A percentile compares a stretch with the other conserved stretches of the same genome.
Conservation (phyloP, 495 filamentous ascomycete genomes). For the Chlorociboria aeruginascens region DNA sequence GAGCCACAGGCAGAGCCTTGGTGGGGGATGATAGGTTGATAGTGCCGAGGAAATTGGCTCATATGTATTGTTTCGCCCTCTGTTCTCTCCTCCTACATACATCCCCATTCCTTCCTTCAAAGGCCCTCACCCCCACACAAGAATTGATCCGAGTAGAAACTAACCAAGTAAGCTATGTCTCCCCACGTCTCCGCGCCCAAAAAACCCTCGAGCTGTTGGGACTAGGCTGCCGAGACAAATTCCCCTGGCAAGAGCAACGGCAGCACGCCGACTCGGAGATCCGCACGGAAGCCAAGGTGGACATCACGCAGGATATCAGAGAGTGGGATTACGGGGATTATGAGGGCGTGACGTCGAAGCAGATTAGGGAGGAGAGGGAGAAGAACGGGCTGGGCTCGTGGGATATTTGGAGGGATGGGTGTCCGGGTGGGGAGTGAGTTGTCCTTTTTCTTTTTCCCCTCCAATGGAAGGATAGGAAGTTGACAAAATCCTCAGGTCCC, state of each 20-base stretch:
- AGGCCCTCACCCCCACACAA: not conserved
- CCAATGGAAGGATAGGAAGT: not conserved
- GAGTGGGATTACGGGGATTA: constrained; percentile 98
- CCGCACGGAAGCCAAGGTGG: constrained; percentile 37
- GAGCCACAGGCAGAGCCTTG: constrained; percentile 68
- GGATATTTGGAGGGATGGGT: constrained; percentile 83
- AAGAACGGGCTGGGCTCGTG: constrained; percentile 36
- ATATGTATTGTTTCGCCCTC: constrained; percentile 36
- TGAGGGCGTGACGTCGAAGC: constrained; percentile 69
- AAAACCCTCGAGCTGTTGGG: constrained; percentile 79
- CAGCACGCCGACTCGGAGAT: constrained; percentile 29
- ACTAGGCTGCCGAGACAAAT: constrained; percentile 28
- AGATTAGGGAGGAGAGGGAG: constrained; percentile 53
- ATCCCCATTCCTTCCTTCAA: not conserved
- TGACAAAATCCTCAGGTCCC: constrained; percentile 15
- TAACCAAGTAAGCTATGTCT: constrained; percentile 51
- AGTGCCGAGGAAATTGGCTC: constrained; percentile 66
- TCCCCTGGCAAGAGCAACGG: constrained; percentile 31
- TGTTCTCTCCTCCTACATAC: not conserved
- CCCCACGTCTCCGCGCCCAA: constrained; percentile 75
- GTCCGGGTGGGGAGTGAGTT: constrained; percentile 52
- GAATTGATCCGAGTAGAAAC: not conserved
- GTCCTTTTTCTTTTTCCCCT: constrained; percentile 4
- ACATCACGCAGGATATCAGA: constrained; percentile 64
- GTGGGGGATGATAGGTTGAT: constrained; percentile 80